A percentile compares a stretch with the other conserved stretches of the same genome.
Evolutionary conservation across 2,329 filamentous ascomycete genomes (phyloP).

Genomic region (Penicillium crustosum): DNA sequence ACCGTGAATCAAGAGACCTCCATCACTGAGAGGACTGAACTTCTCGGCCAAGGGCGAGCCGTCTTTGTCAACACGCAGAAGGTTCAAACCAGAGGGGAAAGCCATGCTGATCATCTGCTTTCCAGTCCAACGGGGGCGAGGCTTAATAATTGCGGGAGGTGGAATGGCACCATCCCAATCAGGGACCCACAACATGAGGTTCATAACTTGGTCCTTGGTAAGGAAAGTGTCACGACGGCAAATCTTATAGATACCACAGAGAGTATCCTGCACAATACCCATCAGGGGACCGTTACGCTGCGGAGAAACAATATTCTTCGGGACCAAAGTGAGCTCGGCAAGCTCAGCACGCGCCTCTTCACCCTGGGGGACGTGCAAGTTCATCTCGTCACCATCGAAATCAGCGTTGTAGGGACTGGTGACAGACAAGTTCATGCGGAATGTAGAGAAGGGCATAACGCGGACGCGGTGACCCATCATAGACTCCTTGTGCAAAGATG

Average conservation of each 20-base stretch:
- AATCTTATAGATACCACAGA: slow-evolving; percentile 96
- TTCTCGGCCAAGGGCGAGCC: slow-evolving; percentile 54
- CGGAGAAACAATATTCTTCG: slow-evolving; percentile 95
- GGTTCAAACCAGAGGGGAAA: slow-evolving; percentile 81
- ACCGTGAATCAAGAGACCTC: slow-evolving; percentile 77
- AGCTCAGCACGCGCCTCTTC: slow-evolving; percentile 96
- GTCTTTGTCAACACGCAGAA: slow-evolving; percentile 65
- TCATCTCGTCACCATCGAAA: slow-evolving; percentile 99
- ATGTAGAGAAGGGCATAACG: slow-evolving; percentile 99
- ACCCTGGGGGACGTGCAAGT: slow-evolving; percentile 96
- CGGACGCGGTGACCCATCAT: slow-evolving; percentile 99
- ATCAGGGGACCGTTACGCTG: slow-evolving; percentile 96
- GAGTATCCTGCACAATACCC: slow-evolving; percentile 98
- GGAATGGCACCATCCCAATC: slow-evolving; percentile 96
- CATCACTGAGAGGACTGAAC: slow-evolving; percentile 67
- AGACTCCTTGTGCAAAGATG: slow-evolving; percentile 97
- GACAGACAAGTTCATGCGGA: slow-evolving; percentile 94
- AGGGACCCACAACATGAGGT: slow-evolving; percentile 94
- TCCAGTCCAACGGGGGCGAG: slow-evolving; percentile 89
- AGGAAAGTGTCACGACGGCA: slow-evolving; percentile 90
- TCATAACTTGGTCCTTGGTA: slow-evolving; percentile 89
- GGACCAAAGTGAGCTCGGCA: slow-evolving; percentile 94
- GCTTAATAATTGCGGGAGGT: slow-evolving; percentile 89
- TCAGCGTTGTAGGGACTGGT: slow-evolving; percentile 99
- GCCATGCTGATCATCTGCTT: slow-evolving; percentile 97